Base-by-base conservation (phyloP, 2,329 filamentous ascomycete species). In the Xylariaceae sp. region DNA sequence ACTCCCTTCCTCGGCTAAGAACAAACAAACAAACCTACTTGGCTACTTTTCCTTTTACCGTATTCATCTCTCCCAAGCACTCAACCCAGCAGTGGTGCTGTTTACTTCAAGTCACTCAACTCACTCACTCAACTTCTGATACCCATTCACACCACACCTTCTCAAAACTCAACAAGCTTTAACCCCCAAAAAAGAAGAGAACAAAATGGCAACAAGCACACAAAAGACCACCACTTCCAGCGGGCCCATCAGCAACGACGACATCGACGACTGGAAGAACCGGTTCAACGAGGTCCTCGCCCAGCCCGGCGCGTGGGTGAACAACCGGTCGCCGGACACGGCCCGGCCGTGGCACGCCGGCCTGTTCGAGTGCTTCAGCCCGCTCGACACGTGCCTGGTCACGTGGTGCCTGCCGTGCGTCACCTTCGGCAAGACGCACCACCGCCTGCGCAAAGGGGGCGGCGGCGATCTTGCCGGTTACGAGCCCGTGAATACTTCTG, bases 371-470 rank as follows among this genome's bases (percentile, higher is more conserved):
- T 72, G 67, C 61, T 67, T 64, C 55, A 59, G 46, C 43, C 69
- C 68, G 16, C 57, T 70, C 36, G 61, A 65, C 36, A 59, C 62
- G 2, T 71, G 69, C 52, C 46, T 69, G n/a, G 56, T 70, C 36
- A 62, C 64, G 12, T 72, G 60, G 47, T 71, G 63, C 45, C 44
- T 69, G 17, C 69, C 69, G 2, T 72, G 69, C 44, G 57, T 71
- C 21, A 69, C 67, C 23, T 72, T 70, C 34, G 68, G 68, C 54
- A 69, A 67, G 62, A 70, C 67, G 55, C 38, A 18, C 14, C 68
- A 72, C 46, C 64, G 68, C 14, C 51, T 70, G 9, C 59, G 56
- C 41, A 65, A 65, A 55, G 59, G 63, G 16, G 59, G 52, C 24
- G 59, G 55, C 17, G 59, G 52, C 24, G 59, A 55, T 39, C 61